Evolutionary conservation across 139 green algal genomes (phyloP), one percentile per base, ranked within the genome.

Genomic region (Mesostigma viride): DNA sequence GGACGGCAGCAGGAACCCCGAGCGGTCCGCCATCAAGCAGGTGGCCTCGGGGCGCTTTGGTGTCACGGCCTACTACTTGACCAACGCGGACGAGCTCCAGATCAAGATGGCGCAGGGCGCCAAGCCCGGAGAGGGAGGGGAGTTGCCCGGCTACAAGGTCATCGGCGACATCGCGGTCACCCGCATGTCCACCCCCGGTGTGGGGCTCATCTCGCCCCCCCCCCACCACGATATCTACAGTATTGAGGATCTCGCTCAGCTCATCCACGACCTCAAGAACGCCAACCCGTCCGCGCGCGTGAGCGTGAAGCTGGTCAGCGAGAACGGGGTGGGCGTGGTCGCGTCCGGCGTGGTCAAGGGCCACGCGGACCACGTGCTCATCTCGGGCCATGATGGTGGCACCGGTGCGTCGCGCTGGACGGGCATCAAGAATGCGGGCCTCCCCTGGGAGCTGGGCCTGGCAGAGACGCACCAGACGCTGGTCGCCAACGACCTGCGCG

Each of bases 401-500:
- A 96, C 90, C 0, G 90, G 90, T 32, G 87, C 87, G 3, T 85
- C 85, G 35, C 90, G 90, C 76, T 92, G 86, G 87, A 88, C 79
- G 0, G 82, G 76, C 59, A 92, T 94, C 75, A 90, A 90, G 66
- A 72, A 30, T 59, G 83, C 81, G 33, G 79, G 90, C 1, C 76
- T 95, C 59, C 90, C 90, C 27, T 96, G 90, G 90, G 90, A 96
- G 83, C 81, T 96, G 53, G 90, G 90, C 22, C 72, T 96, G 31
- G 90, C 90, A 6, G 90, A 96, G 79, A 88, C 89, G 8, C 90
- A 96, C 78, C 90, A 82, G 67, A 95, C 89, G 33, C 82, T 96
- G 45, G 90, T 96, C 33, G 91, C 90, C 32, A 96, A 96, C 77
- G 90, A 94, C 83, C 82, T 96, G 57, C 83, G 90, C n/a, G 90